Evolutionary conservation across 2,329 filamentous ascomycete species (phyloP).

Genomic region (Fusarium scirpi): DNA sequence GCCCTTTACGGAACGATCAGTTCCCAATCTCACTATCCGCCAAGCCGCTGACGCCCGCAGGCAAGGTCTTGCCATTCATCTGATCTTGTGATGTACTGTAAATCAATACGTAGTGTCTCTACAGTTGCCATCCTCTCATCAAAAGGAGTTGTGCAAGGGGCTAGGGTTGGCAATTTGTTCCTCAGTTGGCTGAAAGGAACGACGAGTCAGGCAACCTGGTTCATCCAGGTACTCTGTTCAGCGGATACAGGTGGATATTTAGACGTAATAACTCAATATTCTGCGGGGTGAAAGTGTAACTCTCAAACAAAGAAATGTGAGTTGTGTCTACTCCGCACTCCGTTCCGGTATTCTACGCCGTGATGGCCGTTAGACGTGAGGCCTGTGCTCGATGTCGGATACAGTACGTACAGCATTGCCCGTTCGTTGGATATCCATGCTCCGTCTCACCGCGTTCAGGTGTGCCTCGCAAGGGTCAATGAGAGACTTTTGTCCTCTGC

Average conservation of each 20-base stretch:
- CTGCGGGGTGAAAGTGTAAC: constrained; percentile 13
- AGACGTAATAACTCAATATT: constrained; percentile 38
- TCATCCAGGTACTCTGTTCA: constrained; percentile 24
- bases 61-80: constrained; percentile 6
- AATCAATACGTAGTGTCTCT: not conserved
- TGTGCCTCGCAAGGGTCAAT: constrained; percentile 24
- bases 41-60: constrained; percentile 30
- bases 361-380: constrained; percentile 4
- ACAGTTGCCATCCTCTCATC: not conserved
- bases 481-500: not conserved
- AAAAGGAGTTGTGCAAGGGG: not conserved
- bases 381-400: constrained; percentile 3
- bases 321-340: not conserved
- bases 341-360: not conserved
- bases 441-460: not conserved
- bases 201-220: constrained; percentile 9
- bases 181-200: not conserved
- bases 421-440: constrained; percentile 6
- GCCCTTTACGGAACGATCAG: constrained; percentile 27
- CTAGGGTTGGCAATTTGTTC: not conserved
- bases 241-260: constrained; percentile 33
- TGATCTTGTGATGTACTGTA: not conserved
- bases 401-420: constrained; percentile 8
- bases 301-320: constrained; percentile 3
- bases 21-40: constrained; percentile 13